These are phyloP conservation scores for Russula olivacea DNA, from an alignment of 768 basidiomycete genomes.

Conservation along the genomic window DNA sequence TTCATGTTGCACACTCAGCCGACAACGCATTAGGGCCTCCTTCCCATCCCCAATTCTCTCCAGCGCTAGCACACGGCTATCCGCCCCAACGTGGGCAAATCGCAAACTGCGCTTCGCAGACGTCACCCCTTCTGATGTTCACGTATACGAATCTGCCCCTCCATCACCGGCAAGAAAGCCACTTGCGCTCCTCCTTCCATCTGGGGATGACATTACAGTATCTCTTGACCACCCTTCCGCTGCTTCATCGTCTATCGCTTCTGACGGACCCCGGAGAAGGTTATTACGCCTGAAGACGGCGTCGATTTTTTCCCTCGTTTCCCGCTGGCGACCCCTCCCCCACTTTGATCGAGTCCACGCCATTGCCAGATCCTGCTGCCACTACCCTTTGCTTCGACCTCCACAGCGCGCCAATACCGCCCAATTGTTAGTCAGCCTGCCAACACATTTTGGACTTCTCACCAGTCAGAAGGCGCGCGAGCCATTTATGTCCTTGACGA, in stretches of 20 bases:
- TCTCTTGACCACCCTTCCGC: slow-evolving; percentile 17
- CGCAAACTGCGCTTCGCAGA: slow-evolving; percentile 71
- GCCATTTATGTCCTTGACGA: slow-evolving; percentile 91
- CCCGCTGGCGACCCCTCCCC: slow-evolving; percentile 65
- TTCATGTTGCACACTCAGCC: background rate
- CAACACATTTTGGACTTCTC: slow-evolving; percentile 82
- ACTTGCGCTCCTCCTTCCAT: slow-evolving; percentile 53
- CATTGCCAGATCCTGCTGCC: slow-evolving; percentile 30
- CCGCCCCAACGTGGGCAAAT: slow-evolving; percentile 39
- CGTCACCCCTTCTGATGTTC: slow-evolving; percentile 63
- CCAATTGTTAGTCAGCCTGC: slow-evolving; percentile 50
- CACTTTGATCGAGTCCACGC: slow-evolving; percentile 61
- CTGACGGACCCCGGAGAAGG: slow-evolving; percentile 46
- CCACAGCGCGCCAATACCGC: slow-evolving; percentile 60
- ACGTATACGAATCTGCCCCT: slow-evolving; percentile 79
- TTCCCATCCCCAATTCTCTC: no score
- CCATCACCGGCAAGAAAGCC: slow-evolving; percentile 59
- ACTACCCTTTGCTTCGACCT: slow-evolving; percentile 58
- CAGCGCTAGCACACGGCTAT: slow-evolving; percentile 32
- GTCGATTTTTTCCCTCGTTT: slow-evolving; percentile 72
- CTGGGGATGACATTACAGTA: slow-evolving; percentile 33
- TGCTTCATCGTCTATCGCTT: background rate
- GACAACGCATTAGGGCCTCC: background rate
- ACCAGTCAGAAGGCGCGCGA: slow-evolving; percentile 72
- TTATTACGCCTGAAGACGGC: slow-evolving; percentile 73